Evolutionary conservation across 2,329 filamentous ascomycete genomes (phyloP).

Genomic region (Pyrenophora graminea): DNA sequence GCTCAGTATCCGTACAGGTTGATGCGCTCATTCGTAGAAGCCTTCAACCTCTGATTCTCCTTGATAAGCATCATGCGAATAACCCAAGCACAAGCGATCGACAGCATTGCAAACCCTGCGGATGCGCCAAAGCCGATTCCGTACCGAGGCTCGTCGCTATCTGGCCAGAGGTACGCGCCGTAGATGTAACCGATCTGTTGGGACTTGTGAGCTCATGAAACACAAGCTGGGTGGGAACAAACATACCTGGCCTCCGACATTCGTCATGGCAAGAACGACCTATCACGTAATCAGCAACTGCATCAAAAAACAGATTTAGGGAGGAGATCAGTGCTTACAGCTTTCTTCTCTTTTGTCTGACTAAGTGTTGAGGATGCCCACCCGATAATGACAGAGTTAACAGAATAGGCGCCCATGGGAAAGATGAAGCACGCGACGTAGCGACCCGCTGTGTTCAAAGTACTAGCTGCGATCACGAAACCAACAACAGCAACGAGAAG

Average conservation of each 20-base stretch:
- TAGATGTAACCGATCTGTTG: slow-evolving; percentile 34
- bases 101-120: slow-evolving; percentile 32
- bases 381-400: slow-evolving; percentile 39
- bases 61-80: slow-evolving; percentile 33
- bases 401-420: slow-evolving; percentile 35
- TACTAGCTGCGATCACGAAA: slow-evolving; percentile 45
- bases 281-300: slow-evolving; percentile 2
- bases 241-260: slow-evolving; percentile 26
- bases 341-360: slow-evolving; percentile 39
- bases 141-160: slow-evolving; percentile 29
- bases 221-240: too few relatives aligned
- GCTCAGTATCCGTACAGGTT: slow-evolving; percentile 37
- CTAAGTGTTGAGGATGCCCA: slow-evolving; percentile 35
- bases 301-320: not conserved
- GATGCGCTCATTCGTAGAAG: slow-evolving; percentile 31
- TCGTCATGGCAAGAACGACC: slow-evolving; percentile 39
- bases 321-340: slow-evolving; percentile 6
- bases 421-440: slow-evolving; percentile 41
- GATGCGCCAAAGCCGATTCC: slow-evolving; percentile 37
- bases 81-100: slow-evolving; percentile 36
- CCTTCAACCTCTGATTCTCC: slow-evolving; percentile 31
- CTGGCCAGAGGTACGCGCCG: slow-evolving; percentile 35
- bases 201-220: too few relatives aligned
- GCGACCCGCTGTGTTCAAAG: slow-evolving; percentile 33
- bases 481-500: slow-evolving; percentile 49